Conservation (phyloP, 1,284 basidiomycete species). For the Boletellus deceptivus region DNA sequence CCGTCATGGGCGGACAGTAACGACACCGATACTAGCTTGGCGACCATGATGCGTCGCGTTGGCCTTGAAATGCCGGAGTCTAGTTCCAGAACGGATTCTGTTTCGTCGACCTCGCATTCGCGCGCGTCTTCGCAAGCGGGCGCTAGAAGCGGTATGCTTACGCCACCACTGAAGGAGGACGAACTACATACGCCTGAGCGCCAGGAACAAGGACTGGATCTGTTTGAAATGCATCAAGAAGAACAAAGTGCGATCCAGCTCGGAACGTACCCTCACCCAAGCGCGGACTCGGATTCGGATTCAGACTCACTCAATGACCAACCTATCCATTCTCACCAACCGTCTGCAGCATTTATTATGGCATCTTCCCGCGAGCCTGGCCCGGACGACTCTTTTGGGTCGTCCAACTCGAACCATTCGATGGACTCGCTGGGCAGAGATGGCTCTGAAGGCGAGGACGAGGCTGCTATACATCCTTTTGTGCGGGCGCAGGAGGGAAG, state of each 20-base stretch:
- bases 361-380: constrained; percentile 35
- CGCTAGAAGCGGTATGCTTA: neutral
- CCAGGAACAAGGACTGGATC: constrained; percentile 17
- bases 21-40: constrained; percentile 41
- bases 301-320: constrained; percentile 51
- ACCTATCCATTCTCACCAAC: constrained; percentile 46
- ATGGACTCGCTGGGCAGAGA: constrained; percentile 49
- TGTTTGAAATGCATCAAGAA: constrained; percentile 27
- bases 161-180: constrained; percentile 1
- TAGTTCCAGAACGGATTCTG: constrained; percentile 13
- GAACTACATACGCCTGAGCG: constrained; percentile 26
- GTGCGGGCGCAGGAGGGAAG: constrained; percentile 39
- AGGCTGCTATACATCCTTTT: constrained; percentile 52
- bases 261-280: constrained; percentile 5
- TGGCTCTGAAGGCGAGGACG: constrained; percentile 34
- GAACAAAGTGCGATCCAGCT: constrained; percentile 17
- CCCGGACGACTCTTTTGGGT: constrained; percentile 57
- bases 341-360: constrained; percentile 60
- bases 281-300: constrained; percentile 33
- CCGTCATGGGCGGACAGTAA: constrained; percentile 42
- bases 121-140: constrained; percentile 11
- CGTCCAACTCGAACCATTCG: constrained; percentile 42
- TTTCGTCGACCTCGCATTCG: constrained; percentile 10
- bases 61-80: constrained; percentile 36
- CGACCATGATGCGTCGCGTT: constrained; percentile 53